phyloP scores from a whole-genome alignment of 441 rosid species.

The Corymbia citriodora region DNA sequence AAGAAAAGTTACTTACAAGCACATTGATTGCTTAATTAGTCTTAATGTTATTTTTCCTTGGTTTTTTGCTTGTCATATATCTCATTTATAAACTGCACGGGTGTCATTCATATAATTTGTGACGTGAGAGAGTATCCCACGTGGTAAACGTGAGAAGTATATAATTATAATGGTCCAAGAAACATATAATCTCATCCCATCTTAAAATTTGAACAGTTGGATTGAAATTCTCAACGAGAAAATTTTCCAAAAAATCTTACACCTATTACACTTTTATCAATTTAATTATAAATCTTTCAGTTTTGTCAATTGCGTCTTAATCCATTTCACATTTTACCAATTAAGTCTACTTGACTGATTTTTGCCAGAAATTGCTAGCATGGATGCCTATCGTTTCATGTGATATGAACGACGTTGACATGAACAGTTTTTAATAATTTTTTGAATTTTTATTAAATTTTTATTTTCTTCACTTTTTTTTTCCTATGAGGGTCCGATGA shows the following conservation, averaged over 20 bases:
- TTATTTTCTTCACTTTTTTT: neutral
- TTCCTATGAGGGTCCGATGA: neutral
- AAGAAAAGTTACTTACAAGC: neutral
- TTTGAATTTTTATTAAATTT: no score
- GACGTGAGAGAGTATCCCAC: neutral
- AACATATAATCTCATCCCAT: no score
- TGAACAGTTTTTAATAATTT: no score
- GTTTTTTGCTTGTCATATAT: neutral
- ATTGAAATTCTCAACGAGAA: neutral
- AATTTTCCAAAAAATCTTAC: no score
- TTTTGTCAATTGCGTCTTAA: no score
- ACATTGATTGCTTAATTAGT: neutral
- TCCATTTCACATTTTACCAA: no score
- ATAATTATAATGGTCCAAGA: neutral
- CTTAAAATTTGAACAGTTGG: neutral
- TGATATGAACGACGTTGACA: no score
- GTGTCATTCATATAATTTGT: neutral
- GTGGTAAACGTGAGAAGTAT: neutral
- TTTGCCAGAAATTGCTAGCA: fast-evolving
- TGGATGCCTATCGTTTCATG: fast-evolving
- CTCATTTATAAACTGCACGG: neutral
- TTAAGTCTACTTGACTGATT: fast-evolving
- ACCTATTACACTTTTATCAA: no score
- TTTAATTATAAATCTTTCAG: no score
- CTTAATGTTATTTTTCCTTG: neutral